Evolutionary conservation across 2,329 filamentous ascomycete genomes (phyloP).

Genomic region (Penicillium crustosum): DNA sequence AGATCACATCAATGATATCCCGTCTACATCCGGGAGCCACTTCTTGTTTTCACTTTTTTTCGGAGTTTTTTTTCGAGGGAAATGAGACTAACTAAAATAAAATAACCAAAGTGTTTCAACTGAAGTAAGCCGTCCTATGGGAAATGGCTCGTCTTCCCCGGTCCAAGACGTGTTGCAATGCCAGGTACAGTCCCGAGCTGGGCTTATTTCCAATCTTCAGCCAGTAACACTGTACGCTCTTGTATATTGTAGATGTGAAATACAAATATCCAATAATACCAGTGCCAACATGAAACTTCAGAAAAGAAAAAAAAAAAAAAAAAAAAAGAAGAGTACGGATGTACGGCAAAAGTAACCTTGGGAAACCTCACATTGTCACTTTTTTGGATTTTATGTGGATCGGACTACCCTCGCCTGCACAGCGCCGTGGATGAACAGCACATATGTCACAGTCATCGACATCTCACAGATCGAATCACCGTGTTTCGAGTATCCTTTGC

Average conservation of each 20-base stretch:
- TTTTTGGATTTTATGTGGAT: slow-evolving; percentile 1
- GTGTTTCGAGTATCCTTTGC: neutral
- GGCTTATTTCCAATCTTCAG: slow-evolving; percentile 15
- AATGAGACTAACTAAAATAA: neutral
- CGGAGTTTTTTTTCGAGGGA: neutral
- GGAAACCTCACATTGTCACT: neutral
- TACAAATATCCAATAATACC: neutral
- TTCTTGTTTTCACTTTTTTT: neutral
- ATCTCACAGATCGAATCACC: slow-evolving; percentile 6
- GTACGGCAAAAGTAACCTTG: neutral
- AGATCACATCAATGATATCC: slow-evolving; percentile 10
- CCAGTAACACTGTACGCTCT: neutral
- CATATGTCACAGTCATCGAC: slow-evolving; percentile 9
- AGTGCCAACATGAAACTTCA: neutral
- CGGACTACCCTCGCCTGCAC: slow-evolving; percentile 2
- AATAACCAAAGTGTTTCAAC: slow-evolving; percentile 2
- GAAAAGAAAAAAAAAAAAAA: neutral
- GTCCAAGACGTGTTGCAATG: slow-evolving; percentile 11
- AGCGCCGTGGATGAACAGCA: slow-evolving; percentile 2
- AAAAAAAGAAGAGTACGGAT: neutral
- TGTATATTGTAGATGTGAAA: neutral
- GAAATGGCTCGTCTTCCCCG: slow-evolving; percentile 1
- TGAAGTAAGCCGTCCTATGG: slow-evolving; percentile 6
- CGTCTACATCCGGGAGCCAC: slow-evolving; percentile 13
- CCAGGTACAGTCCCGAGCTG: slow-evolving; percentile 21